Percentiles rank a stretch among this genome's conserved stretches.
Evolutionary conservation across 495 filamentous ascomycete species (phyloP).

Genomic region (Venustampulla echinocandica): DNA sequence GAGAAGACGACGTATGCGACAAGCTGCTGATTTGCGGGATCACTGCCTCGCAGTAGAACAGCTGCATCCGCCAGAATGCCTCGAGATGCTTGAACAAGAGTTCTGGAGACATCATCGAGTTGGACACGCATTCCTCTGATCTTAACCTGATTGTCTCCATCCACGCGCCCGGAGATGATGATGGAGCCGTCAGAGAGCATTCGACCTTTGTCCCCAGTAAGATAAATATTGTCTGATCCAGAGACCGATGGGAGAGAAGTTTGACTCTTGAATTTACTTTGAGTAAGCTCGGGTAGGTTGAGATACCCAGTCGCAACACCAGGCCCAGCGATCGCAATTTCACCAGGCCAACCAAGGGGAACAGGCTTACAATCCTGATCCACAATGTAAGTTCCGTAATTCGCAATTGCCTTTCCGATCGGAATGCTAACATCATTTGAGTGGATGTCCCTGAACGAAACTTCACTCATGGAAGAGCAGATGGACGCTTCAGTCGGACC

Average conservation of each 20-base stretch:
- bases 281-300: slow-evolving; percentile 24
- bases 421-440: slow-evolving; percentile 13
- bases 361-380: slow-evolving; percentile 31
- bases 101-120: slow-evolving; percentile 35
- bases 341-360: slow-evolving; percentile 32
- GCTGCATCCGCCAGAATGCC: not conserved
- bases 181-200: not conserved
- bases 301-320: slow-evolving; percentile 35
- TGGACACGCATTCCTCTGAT: slow-evolving; percentile 42
- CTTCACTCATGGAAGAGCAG: not conserved
- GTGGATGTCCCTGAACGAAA: too few relatives aligned
- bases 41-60: not conserved
- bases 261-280: slow-evolving; percentile 20
- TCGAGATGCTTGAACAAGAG: not conserved
- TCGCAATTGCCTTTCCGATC: slow-evolving; percentile 28
- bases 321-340: slow-evolving; percentile 36
- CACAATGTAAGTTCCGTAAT: slow-evolving; percentile 35
- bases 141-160: slow-evolving; percentile 42
- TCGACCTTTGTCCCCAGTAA: not conserved
- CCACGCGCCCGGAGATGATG: slow-evolving; percentile 2
- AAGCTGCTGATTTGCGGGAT: not conserved
- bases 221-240: not conserved
- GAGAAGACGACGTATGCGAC: not conserved
- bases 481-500: slow-evolving; percentile 22
- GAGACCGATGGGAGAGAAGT: not conserved